These are phyloP conservation scores for Paramecium primaurelia DNA, from an alignment of 73 alveolate genomes.

Conservation along the genomic window DNA sequence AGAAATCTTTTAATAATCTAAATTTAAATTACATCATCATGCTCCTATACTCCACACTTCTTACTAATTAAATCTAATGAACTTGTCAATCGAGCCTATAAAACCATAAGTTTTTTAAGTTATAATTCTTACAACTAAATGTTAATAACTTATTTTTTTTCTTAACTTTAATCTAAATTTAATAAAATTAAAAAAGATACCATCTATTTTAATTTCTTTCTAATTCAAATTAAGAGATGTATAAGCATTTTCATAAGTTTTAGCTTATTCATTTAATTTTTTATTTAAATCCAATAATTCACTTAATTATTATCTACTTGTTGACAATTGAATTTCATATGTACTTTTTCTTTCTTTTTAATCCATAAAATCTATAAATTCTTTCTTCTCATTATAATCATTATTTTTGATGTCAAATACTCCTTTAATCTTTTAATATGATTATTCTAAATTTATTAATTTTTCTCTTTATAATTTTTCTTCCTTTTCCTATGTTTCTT, in stretches of 20 bases:
- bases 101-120: not conserved
- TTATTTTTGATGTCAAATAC: not conserved
- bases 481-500: not conserved
- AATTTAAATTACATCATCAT: not conserved
- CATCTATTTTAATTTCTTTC: not conserved
- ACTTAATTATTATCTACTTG: not conserved
- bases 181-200: not conserved
- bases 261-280: not conserved
- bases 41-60: not conserved
- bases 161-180: not conserved
- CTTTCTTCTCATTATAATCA: not conserved
- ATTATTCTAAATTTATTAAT: not conserved
- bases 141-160: not conserved
- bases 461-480: not conserved
- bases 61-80: not conserved
- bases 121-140: not conserved
- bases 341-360: not conserved
- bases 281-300: not conserved
- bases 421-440: not conserved
- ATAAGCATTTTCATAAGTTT: constrained; percentile 26
- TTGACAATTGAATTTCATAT: not conserved
- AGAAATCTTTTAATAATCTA: not conserved
- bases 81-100: not conserved
- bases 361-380: constrained; percentile 16
- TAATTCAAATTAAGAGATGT: not conserved